Base-by-base conservation (phyloP, 176 grass and related monocot genomes). In the Lolium rigidum region DNA sequence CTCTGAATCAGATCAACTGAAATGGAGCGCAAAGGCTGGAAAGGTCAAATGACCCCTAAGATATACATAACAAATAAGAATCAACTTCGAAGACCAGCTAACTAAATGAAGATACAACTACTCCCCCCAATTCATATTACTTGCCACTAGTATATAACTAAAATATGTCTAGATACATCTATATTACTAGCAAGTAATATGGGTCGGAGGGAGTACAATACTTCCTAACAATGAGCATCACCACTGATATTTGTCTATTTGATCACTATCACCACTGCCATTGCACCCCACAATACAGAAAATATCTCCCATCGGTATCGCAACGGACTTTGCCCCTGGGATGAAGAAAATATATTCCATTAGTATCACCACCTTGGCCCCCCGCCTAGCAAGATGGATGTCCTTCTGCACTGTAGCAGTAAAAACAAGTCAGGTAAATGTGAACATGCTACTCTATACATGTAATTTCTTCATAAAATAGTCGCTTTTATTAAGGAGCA, bases 351-450 rank as follows among this genome's bases (percentile, higher is more conserved):
- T 7, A 43, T 43, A 47, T 47, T 2, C 46, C 46, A 47, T 47
- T 9, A 47, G 46, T 47, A 47, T 47, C 46, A 47, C 46, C 46
- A 47, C 46, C 8, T 47, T 47, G 46, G 46, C 46, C 46, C 95
- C 58, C 89, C 79, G 91, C 84, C 93, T 92, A 7, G 91, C 95
- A 15, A 98, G 90, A 28, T 95, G 91, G 7, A 98, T 89, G 86
- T 98, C 95, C 86, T 84, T 94, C 79, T 90, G 77, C 95, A 95
- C 95, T 94, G 89, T 26, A 90, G 43, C 62, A 73, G 25, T 10
- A 56, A 74, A 80, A 57, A 52, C 58, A 49, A 2, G n/a, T 43
- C 4, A 84, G 11, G 18, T 47, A 22, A 38, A 61, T 6, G 9
- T 39, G 16, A 41, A 21, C 50, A 70, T 38, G 44, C 14, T 74